Conservation (phyloP, 208 protist genomes). For the Tritrichomonas musculus region DNA sequence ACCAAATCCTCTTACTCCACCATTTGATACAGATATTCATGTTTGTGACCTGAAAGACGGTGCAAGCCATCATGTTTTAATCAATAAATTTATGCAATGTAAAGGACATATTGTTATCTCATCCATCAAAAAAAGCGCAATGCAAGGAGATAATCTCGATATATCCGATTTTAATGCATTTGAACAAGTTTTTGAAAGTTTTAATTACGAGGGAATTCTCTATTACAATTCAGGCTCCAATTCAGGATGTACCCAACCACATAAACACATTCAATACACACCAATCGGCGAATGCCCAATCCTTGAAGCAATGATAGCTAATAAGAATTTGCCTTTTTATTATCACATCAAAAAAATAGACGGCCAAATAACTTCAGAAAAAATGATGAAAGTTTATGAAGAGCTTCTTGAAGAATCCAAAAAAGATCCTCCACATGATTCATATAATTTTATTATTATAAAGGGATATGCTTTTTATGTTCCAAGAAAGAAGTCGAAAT, state of each 20-base stretch:
- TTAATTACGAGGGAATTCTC: neutral
- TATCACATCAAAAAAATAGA: too few relatives aligned
- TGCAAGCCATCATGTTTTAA: neutral
- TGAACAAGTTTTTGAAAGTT: neutral
- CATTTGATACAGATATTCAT: neutral
- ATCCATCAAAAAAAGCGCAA: neutral
- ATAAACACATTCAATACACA: constrained; percentile 2
- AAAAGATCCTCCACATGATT: too few relatives aligned
- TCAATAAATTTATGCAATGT: constrained; percentile 22
- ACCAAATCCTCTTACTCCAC: neutral
- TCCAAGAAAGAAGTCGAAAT: too few relatives aligned
- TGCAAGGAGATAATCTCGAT: neutral
- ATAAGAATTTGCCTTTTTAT: neutral
- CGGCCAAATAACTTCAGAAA: too few relatives aligned
- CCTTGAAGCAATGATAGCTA: neutral
- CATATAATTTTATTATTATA: too few relatives aligned
- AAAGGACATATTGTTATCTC: neutral
- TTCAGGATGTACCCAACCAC: neutral
- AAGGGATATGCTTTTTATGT: too few relatives aligned
- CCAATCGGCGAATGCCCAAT: neutral
- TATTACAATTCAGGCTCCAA: neutral
- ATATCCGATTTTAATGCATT: neutral
- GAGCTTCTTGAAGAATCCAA: too few relatives aligned
- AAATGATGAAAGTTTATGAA: too few relatives aligned
- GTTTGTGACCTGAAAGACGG: neutral